Base-by-base conservation (phyloP, 2,329 filamentous ascomycete genomes). In the Leptosphaerulina australis region DNA sequence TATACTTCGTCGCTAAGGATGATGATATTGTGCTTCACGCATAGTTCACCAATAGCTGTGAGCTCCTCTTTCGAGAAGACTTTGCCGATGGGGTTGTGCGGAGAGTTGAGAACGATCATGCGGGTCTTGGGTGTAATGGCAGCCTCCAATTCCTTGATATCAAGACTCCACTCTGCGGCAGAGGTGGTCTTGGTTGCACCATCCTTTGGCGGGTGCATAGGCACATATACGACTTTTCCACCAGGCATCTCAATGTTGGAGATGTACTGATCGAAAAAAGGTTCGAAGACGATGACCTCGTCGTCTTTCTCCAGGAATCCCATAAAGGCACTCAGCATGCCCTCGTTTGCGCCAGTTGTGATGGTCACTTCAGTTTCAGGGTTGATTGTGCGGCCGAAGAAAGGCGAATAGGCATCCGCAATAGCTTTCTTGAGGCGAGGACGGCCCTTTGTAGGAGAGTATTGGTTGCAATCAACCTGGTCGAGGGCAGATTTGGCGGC, bases 211-310 rank as follows among this genome's bases (percentile, higher is more conserved):
- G 94, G 93, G 55, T 94, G 89, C 70, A 99, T 80, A n/a, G 94
- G 92, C 18, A 97, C 93, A 70, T 97, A 97, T 62, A 93, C 88
- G 58, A 97, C 90, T 70, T 88, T 95, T 60, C 94, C 94, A 41
- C 94, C 94, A 0, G 94, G 87, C 92, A 99, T 97, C 74, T 97
- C 90, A 58, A 99, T 97, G 76, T 99, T 99, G 79, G 88, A 91
- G 61, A 99, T 96, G 73, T 97, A 96, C 86, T 99, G 94, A 75
- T 99, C 94, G 71, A 97, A 99, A 77, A 97, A 99, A 9, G 94
- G 94, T 77, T 99, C 94, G 71, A 99, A 97, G 48, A 99, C 83
- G 60, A 99, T 97, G 59, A 97, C 94, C 74, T 99, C 94, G 69
- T 99, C 94, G 10, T 91, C 94, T 1, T 84, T 83, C 74, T 99